These are phyloP conservation scores for Bipolaris bicolor DNA, from an alignment of 2,329 filamentous ascomycete genomes.

Conservation along the genomic window DNA sequence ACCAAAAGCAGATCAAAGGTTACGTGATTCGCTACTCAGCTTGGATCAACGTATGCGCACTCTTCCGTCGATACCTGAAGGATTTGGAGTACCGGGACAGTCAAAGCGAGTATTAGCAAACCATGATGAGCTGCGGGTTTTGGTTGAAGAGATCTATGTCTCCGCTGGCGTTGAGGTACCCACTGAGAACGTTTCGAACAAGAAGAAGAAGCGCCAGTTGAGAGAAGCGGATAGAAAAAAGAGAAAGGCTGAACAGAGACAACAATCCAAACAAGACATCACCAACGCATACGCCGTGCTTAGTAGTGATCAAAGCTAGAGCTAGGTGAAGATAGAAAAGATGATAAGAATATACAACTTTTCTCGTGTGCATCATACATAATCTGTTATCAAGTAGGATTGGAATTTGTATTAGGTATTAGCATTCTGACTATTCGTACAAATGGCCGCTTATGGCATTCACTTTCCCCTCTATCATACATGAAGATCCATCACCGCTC, in stretches of 20 bases:
- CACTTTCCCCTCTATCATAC: too few species aligned
- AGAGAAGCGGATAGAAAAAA: constrained; percentile 39
- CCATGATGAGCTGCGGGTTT: constrained; percentile 21
- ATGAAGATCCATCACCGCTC: too few species aligned
- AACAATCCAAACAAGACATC: constrained; percentile 4
- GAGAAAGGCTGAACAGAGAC: constrained; percentile 27
- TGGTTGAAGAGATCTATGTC: constrained; percentile 38
- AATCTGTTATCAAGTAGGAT: too few species aligned
- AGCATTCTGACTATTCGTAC: too few species aligned
- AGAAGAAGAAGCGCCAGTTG: constrained; percentile 33
- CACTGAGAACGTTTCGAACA: constrained; percentile 24
- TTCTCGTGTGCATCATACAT: too few species aligned
- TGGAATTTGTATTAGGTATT: too few species aligned
- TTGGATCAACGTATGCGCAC: constrained; percentile 25
- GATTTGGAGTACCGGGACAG: constrained; percentile 38
- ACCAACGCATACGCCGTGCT: constrained; percentile 5
- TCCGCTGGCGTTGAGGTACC: constrained; percentile 32
- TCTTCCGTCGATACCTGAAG: constrained; percentile 33
- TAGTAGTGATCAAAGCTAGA: not conserved
- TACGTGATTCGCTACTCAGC: constrained; percentile 4
- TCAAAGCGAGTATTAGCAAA: constrained; percentile 18
- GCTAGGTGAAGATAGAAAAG: not conserved
- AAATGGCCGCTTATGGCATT: too few species aligned
- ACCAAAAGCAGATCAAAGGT: not conserved
- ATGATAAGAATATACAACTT: not conserved